Base-by-base conservation (phyloP, 768 basidiomycete genomes). In the Boletus pseudo-olivaceus region DNA sequence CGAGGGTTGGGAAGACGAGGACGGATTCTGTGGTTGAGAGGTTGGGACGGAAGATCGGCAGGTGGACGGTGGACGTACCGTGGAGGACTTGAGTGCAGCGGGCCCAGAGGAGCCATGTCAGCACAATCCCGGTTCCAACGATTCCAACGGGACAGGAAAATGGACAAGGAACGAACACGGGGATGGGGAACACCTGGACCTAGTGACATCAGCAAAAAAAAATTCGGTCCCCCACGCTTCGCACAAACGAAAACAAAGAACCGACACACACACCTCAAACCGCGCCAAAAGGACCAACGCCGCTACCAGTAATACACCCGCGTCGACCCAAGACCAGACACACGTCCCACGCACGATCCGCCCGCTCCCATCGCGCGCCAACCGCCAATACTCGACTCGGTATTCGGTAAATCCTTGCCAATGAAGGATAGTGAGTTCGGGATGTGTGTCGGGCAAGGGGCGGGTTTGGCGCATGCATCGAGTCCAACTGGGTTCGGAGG, bases 1-100 rank as follows among this genome's bases (percentile, higher is more conserved):
- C 90, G 49, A 87, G 81, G 1, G 76, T 72, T 8, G 85, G 84
- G 42, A 90, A 66, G 35, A 87, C 74, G 40, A 90, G 68, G 5
- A 91, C 72, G 19, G 87, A 89, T 71, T 92, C 90, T 91, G 51
- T n/a, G 26, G 23, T 37, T 5, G 0, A 1, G 8, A 5, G 6
- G 1, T 4, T 11, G 27, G 43, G 9, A 48, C 23, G 7, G 11
- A 9, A 12, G 3, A 19, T n/a, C 9, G 38, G 10, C 0, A 7
- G 8, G 37, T 9, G 6, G n/a, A 4, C 17, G 3, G 15, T 5
- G 9, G 17, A 58, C 59, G 44, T 60, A 83, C 82, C 82, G 64
- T 77, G 76, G 15, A 82, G 67, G 29, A 82, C 71, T 58, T 76
- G 77, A 1, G 71, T 78, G 41, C 68, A 72, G 39, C 76, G 75